Percentiles rank a stretch among this genome's conserved stretches.
These are phyloP conservation scores for Cylindrotheca closterium DNA, from an alignment of 108 stramenopile genomes.

Conservation along the genomic window DNA sequence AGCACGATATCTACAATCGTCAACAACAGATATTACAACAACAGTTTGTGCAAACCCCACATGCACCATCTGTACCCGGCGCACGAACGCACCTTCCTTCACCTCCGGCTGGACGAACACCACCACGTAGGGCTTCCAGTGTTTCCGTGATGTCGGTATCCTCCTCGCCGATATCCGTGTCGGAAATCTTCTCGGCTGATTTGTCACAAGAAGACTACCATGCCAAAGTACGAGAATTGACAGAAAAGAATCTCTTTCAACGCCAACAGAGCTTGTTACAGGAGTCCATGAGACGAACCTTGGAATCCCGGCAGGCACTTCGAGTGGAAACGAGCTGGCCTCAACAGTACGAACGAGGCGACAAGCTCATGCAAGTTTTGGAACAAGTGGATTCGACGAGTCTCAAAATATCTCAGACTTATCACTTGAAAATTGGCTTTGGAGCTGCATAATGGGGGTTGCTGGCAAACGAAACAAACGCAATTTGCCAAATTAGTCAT, in stretches of 20 bases:
- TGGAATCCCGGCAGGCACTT: constrained; percentile 19
- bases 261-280: constrained; percentile 14
- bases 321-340: constrained; percentile 14
- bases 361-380: constrained; percentile 17
- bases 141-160: background rate
- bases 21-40: constrained; percentile 1
- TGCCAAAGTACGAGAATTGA: constrained; percentile 2
- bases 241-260: constrained; percentile 19
- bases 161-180: constrained; percentile 3
- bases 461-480: too few species aligned
- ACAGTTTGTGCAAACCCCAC: too few species aligned
- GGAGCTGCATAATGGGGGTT: background rate
- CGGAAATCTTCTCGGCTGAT: constrained; percentile 8
- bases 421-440: background rate
- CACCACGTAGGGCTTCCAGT: background rate
- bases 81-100: background rate
- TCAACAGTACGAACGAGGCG: constrained; percentile 12
- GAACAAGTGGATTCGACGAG: constrained; percentile 14
- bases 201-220: constrained; percentile 17
- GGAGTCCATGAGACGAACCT: constrained; percentile 14
- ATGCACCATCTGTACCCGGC: too few species aligned
- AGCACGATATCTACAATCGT: constrained; percentile 1
- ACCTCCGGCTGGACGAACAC: background rate
- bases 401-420: constrained; percentile 17
- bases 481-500: too few species aligned